Conservation (phyloP, 257 asterid genomes). For the Capsicum rhomboideum region DNA sequence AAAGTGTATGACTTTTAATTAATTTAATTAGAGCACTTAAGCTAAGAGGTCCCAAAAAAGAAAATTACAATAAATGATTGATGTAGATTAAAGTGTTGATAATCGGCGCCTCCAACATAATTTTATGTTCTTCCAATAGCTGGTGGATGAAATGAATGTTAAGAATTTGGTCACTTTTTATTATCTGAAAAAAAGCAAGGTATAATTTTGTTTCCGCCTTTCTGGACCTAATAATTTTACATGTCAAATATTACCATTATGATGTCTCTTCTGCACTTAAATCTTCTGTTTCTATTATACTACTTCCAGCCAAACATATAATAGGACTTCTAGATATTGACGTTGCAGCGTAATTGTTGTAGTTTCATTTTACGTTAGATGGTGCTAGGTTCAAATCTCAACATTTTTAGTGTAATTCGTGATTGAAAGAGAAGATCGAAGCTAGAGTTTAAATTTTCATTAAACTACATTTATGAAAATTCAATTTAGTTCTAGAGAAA, state of each 20-base stretch:
- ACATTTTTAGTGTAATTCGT: background rate
- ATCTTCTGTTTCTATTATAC: background rate
- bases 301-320: background rate
- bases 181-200: slow-evolving; percentile 6
- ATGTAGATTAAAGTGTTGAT: slow-evolving; percentile 1
- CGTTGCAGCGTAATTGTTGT: background rate
- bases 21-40: background rate
- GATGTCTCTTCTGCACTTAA: slow-evolving; percentile 5
- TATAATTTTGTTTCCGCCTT: slow-evolving; percentile 35
- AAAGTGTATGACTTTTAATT: background rate
- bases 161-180: slow-evolving; percentile 3
- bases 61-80: background rate
- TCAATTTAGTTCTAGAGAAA: background rate
- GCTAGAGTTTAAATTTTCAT: no score
- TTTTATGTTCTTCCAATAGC: background rate
- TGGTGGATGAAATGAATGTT: background rate
- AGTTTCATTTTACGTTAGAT: background rate
- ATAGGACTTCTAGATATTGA: background rate
- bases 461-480: no score
- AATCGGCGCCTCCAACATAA: slow-evolving; percentile 7
- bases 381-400: background rate
- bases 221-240: slow-evolving; percentile 41
- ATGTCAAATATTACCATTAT: slow-evolving; percentile 20
- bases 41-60: background rate
- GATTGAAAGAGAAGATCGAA: no score